phyloP scores from a whole-genome alignment of 306 rosid genomes.

The Luffa acutangula region DNA sequence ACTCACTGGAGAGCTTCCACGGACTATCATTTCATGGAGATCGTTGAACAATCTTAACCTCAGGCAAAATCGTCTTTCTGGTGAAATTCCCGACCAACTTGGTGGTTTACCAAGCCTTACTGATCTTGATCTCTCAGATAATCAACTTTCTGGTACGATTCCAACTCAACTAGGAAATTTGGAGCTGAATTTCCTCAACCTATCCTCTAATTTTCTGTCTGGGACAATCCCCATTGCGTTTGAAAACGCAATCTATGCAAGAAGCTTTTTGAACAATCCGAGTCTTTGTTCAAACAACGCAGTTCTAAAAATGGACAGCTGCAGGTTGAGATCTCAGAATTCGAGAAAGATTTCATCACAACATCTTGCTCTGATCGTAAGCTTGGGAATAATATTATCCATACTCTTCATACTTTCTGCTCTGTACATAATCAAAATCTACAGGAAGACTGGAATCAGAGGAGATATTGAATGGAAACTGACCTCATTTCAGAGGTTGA shows the following conservation, averaged over 20 bases:
- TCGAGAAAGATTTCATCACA: slow-evolving; percentile 28
- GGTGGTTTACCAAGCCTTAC: slow-evolving; percentile 30
- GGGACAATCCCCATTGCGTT: slow-evolving; percentile 45
- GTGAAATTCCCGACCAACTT: slow-evolving; percentile 32
- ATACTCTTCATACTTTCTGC: slow-evolving; percentile 11
- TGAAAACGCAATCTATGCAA: slow-evolving; percentile 23
- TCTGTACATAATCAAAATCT: slow-evolving; percentile 16
- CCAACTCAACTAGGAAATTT: slow-evolving; percentile 19
- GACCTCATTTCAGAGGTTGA: slow-evolving; percentile 48
- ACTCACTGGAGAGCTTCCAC: slow-evolving; percentile 39
- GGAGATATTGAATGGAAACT: slow-evolving; percentile 47
- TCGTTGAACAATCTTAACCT: slow-evolving; percentile 29
- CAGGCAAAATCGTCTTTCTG: slow-evolving; percentile 34
- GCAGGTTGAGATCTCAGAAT: slow-evolving; percentile 17
- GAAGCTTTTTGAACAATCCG: slow-evolving; percentile 59
- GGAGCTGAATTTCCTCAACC: slow-evolving; percentile 17
- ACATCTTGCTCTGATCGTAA: slow-evolving; percentile 35
- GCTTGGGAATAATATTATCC: slow-evolving; percentile 10
- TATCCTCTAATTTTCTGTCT: slow-evolving; percentile 41
- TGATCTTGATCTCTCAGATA: slow-evolving; percentile 49
- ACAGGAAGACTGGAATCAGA: slow-evolving; percentile 21
- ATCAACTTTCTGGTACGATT: slow-evolving; percentile 52
- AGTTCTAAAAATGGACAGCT: slow-evolving; percentile 19
- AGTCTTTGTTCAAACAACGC: slow-evolving; percentile 43
- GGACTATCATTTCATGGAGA: slow-evolving; percentile 31